Percentiles rank a stretch among this genome's conserved stretches.
phyloP scores from a whole-genome alignment of 306 rosid species.

The Cicer cuneatum region DNA sequence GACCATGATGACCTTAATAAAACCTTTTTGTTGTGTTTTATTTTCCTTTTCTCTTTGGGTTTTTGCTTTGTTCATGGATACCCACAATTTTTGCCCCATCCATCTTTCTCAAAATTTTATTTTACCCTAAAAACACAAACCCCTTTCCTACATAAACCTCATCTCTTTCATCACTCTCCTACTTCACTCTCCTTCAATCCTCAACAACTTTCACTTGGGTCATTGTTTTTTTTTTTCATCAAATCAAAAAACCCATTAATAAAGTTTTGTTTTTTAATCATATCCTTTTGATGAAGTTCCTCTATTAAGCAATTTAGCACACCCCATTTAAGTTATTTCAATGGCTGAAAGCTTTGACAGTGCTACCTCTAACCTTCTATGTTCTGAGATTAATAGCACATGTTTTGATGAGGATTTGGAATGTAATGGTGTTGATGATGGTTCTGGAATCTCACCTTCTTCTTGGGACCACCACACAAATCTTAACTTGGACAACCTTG shows the following conservation, averaged over 20 bases:
- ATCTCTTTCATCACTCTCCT: conserved; percentile 42
- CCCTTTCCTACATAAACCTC: conserved; percentile 65
- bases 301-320: conserved; percentile 3
- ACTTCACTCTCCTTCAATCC: conserved; percentile 30
- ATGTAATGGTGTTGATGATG: conserved; percentile 45
- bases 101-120: not conserved
- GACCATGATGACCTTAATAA: conserved; percentile 1
- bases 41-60: conserved; percentile 33
- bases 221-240: conserved; percentile 31
- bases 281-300: conserved; percentile 54
- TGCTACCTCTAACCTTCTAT: conserved; percentile 59
- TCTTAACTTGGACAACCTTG: conserved; percentile 39
- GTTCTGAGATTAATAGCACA: conserved; percentile 58
- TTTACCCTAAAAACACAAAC: conserved; percentile 64
- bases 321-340: conserved; percentile 46
- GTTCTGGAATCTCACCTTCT: conserved; percentile 51
- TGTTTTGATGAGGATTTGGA: conserved; percentile 55
- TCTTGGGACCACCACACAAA: conserved; percentile 49
- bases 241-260: conserved; percentile 20
- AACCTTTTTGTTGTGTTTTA: conserved; percentile 1
- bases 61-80: conserved; percentile 39
- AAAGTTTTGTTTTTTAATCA: conserved; percentile 49
- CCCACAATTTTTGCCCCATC: conserved; percentile 23
- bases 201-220: conserved; percentile 41
- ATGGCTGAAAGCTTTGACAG: conserved; percentile 70